Evolutionary conservation across 805 yeast genomes (phyloP), one percentile per base, ranked within the genome.

Genomic region (Cyberlindnera nakhonratchasimensis): DNA sequence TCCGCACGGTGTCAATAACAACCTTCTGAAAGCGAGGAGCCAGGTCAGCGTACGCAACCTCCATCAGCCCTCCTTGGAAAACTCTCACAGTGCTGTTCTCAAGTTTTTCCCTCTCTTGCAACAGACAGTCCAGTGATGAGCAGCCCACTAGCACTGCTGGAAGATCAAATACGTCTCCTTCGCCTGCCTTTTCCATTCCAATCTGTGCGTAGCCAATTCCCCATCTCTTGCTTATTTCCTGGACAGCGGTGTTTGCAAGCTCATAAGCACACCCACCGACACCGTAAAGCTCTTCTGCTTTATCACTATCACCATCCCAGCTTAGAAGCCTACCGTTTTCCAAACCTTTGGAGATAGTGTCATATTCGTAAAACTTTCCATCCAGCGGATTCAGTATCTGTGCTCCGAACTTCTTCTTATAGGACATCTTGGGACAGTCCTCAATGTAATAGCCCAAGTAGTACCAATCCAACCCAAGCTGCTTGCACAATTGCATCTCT

Each of bases 381-480:
- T 69, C 73, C 42, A 71, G 64, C 13, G 79, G 61, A 54, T 85
- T 89, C 34, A 83, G 58, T 5, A 85, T 54, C 50, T 83, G 84
- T 5, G 90, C 93, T 1, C 91, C 91, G 61, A 83, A 88, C 46
- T 78, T 75, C 21, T 73, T 78, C 62, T 89, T 89, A 57, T 90
- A 90, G 35, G 67, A 70, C 96, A 89, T 88, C 61, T 89, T 89
- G 1, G 66, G 70, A 59, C 96, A 86, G 50, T 83, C 89, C 5
- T 80, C 80, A 34, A 87, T 79, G 55, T 80, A 89, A 51, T 79
- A 86, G 0, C 97, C 97, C 63, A 89, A 57, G 53, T 86, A 86
- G 57, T 88, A 86, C 62, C 75, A 78, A 34, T 59, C 46, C 6
- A 63, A 43, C 7, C 68, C 65, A 29, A 78, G 63, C 31, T 72